A percentile compares a stretch with the other conserved stretches of the same genome.
Evolutionary conservation across 768 basidiomycete species (phyloP).

Genomic region (Russula abietina): DNA sequence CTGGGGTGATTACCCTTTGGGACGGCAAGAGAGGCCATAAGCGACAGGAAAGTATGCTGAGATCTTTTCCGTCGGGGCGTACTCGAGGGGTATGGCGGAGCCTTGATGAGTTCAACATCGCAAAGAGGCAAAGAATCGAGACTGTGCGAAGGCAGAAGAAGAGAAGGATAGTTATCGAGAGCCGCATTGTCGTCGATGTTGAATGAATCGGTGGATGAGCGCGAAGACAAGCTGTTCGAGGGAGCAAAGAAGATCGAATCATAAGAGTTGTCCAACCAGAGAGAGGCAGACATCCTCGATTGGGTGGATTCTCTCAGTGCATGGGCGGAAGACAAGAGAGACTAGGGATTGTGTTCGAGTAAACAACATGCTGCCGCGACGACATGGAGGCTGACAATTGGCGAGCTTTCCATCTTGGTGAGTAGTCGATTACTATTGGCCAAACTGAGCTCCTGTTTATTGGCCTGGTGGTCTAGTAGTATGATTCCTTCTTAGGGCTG

Average conservation of each 20-base stretch:
- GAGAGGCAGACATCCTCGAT: slow-evolving; percentile 22
- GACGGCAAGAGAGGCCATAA: slow-evolving; percentile 19
- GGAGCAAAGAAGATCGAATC: slow-evolving; percentile 23
- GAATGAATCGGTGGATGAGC: slow-evolving; percentile 18
- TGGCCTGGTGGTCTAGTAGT: slow-evolving; percentile 25
- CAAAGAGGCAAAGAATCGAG: slow-evolving; percentile 18
- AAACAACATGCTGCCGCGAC: neutral
- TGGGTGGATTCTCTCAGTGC: slow-evolving; percentile 3
- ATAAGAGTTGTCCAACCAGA: slow-evolving; percentile 24
- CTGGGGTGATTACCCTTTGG: slow-evolving; percentile 13
- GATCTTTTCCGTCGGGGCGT: neutral
- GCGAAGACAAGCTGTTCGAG: slow-evolving; percentile 16
- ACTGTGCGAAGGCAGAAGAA: slow-evolving; percentile 18
- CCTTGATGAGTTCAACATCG: slow-evolving; percentile 4
- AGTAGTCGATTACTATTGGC: neutral
- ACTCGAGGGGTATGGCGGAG: slow-evolving; percentile 13
- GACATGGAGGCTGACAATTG: slow-evolving; percentile 9
- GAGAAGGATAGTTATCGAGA: slow-evolving; percentile 20
- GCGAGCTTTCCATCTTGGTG: neutral
- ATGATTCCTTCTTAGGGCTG: slow-evolving; percentile 24
- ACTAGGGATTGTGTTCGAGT: neutral
- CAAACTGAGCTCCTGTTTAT: neutral
- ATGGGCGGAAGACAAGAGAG: slow-evolving; percentile 11
- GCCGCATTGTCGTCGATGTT: slow-evolving; percentile 15
- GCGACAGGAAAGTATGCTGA: slow-evolving; percentile 15